These are phyloP conservation scores for Fagopyrum esculentum DNA, from an alignment of 148 eudicot species.

Conservation along the genomic window DNA sequence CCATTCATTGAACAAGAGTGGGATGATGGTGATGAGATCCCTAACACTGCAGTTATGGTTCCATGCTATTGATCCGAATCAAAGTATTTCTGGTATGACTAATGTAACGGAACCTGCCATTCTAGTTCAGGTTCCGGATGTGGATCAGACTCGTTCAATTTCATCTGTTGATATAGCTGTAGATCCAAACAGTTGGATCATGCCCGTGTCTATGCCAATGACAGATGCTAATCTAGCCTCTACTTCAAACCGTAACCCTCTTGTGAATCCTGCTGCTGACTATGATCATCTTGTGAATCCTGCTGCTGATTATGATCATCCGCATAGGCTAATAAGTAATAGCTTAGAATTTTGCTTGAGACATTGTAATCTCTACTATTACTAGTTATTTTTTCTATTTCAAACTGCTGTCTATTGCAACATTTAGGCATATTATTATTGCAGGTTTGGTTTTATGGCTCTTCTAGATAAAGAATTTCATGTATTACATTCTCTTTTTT, in stretches of 20 bases:
- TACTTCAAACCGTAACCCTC: too few species aligned
- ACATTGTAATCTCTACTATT: background rate
- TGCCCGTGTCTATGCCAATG: background rate
- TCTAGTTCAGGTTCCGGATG: background rate
- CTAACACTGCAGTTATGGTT: background rate
- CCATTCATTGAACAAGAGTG: slow-evolving; percentile 13
- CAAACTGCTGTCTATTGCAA: background rate
- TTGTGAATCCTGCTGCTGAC: too few species aligned
- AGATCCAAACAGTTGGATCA: background rate
- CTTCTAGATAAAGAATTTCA: background rate
- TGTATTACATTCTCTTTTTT: background rate
- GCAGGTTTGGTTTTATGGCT: background rate
- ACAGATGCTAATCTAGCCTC: background rate
- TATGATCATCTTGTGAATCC: too few species aligned
- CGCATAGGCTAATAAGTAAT: background rate
- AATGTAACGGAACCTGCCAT: background rate
- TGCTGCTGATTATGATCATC: background rate
- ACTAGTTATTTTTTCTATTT: background rate
- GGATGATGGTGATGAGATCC: slow-evolving; percentile 1
- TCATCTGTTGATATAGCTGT: background rate
- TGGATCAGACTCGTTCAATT: background rate
- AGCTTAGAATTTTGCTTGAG: too few species aligned
- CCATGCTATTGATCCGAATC: background rate
- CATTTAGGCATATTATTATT: too few species aligned
- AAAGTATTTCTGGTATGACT: slow-evolving; percentile 1